These are phyloP conservation scores for Backusella luteola DNA, from an alignment of 192 early-diverging fungal species.

Conservation along the genomic window DNA sequence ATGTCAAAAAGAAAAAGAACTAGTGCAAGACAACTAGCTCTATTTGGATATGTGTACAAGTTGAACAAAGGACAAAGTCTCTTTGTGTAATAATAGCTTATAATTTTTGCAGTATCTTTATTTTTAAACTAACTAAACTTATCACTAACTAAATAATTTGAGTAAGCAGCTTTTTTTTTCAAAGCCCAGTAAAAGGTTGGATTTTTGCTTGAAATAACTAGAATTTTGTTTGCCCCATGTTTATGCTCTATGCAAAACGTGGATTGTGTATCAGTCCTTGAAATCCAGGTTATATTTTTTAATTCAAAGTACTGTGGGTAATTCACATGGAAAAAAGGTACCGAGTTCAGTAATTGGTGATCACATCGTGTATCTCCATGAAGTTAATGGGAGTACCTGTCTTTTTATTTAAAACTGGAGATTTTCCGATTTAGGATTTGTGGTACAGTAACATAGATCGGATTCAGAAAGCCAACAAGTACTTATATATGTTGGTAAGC, in stretches of 20 bases:
- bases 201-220: background rate
- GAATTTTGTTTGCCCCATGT: background rate
- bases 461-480: background rate
- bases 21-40: background rate
- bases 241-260: background rate
- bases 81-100: slow-evolving; percentile 3
- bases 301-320: slow-evolving; percentile 8
- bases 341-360: background rate
- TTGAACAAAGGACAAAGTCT: background rate
- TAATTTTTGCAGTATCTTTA: background rate
- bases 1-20: background rate
- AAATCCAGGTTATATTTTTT: background rate
- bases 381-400: background rate
- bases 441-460: background rate
- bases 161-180: background rate
- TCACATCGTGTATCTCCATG: slow-evolving; percentile 11
- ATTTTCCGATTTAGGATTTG: background rate
- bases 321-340: slow-evolving; percentile 2
- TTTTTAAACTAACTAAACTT: background rate
- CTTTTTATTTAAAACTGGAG: background rate
- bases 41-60: background rate
- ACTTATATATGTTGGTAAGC: background rate
- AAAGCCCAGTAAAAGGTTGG: background rate
- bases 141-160: background rate
- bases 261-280: background rate